Evolutionary conservation across 805 yeast genomes (phyloP), one percentile per base, ranked within the genome.

Genomic region (Kuraishia piskuri): DNA sequence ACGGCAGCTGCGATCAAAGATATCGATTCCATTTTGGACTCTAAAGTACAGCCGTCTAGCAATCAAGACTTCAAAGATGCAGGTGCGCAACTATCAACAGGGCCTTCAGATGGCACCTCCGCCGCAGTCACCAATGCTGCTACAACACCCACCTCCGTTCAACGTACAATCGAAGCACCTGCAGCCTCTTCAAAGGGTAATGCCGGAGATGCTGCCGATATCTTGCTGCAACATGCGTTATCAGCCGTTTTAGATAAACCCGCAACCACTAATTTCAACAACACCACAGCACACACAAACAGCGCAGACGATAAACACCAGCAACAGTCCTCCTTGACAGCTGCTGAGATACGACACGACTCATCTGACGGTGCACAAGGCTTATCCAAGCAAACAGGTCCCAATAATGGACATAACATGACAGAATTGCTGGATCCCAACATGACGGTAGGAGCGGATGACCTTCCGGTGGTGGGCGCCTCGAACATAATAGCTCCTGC

Each of bases 391-490:
- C 40, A 31, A n/a, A 31, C 17, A 10, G 7, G 4, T n/a, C 4
- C 72, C 91, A 54, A 96, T 91, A 59, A 79, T 90, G 45, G 77
- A 82, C 48, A 67, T 69, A 2, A 74, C 90, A 3, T 71, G 92
- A 49, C 71, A 77, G 47, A 76, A 82, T 46, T 86, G 96, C 25
- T 77, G 85, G 2, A 68, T 89, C 40, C 40, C 17, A 31, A 31
- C 40, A 31, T 31, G 40, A 31, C 40, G n/a, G 14, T 31, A 31
- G 40, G 40, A 7, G 40, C 40, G 3, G 40, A 31, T 31, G 40
- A 31, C 8, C 9, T 12, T 31, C 17, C 40, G 3, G 17, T 31
- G 40, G 40, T 31, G 9, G 40, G 4, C 9, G 9, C 40, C 14
- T 31, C 40, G 9, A 31, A 31, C 14, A 31, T 31, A 31, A 31